Evolutionary conservation across 257 asterid genomes (phyloP), one percentile per base, ranked within the genome.

Genomic region (Ilex asprella): DNA sequence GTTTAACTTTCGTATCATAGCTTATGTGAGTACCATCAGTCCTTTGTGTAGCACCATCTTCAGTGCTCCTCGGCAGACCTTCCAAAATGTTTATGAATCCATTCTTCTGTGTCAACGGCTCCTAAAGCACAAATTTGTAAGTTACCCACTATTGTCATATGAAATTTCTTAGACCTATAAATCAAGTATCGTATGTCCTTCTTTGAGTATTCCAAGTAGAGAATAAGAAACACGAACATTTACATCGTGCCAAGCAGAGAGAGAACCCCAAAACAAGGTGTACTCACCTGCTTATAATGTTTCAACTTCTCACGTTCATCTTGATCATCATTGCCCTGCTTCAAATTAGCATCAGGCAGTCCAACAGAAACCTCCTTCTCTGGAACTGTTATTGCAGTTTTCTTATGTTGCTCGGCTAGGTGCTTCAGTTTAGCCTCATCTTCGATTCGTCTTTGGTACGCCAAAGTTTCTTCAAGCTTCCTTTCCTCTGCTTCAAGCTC

Each of bases 401-500:
- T 80, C 61, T 78, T 86, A 44, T 84, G 78, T 74, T 80, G 95
- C 78, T 84, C 96, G 3, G 89, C 91, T 21, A 93, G 82, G 76
- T 84, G 97, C 85, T 84, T 87, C 78, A 70, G 86, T 73, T 93
- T 93, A 6, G 99, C 97, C 75, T 93, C 99, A 66, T 93, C 84
- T 81, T 93, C 99, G 51, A 93, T 82, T 41, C 85, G 86, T 64
- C 99, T 84, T 80, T 93, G 99, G 77, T 83, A 87, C 67, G 89
- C 97, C 83, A 93, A 70, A 66, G 96, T 87, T 84, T 89, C 99
- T 82, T 89, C 96, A 70, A 93, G 97, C 85, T 89, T 85, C 77
- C 95, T 89, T 76, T 89, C 99, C 76, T 93, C 97, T 3, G 95
- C 96, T 82, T 93, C 97, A 64, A 89, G 94, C 69, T 93, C 99